Evolutionary conservation across 1,139 yeast genomes (phyloP).

Genomic region (Diutina scorzettiae): DNA sequence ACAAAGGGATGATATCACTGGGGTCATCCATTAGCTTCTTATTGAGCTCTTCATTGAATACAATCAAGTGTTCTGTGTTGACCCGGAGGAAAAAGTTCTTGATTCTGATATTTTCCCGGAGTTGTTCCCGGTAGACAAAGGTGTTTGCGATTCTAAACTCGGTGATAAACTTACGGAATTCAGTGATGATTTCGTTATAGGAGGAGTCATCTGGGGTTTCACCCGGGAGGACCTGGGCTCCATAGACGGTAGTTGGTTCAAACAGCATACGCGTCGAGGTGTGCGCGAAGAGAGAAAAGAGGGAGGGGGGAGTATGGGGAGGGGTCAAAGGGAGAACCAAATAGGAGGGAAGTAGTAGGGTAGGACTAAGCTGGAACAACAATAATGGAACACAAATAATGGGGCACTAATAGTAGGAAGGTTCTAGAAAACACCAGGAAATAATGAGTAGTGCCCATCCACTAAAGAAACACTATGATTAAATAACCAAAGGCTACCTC

Average conservation of each 20-base stretch:
- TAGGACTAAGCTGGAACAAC: too few species aligned
- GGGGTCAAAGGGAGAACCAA: too few species aligned
- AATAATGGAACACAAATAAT: too few species aligned
- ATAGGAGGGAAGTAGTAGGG: too few species aligned
- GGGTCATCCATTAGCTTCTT: slow-evolving; percentile 82
- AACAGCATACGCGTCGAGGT: too few species aligned
- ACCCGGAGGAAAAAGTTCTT: slow-evolving; percentile 66
- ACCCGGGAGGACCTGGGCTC: slow-evolving; percentile 83
- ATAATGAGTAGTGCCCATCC: too few species aligned
- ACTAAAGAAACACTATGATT: too few species aligned
- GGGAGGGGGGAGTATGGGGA: too few species aligned
- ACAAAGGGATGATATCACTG: slow-evolving; percentile 74
- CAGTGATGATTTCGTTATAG: slow-evolving; percentile 64
- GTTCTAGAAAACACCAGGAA: too few species aligned
- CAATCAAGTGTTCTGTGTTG: slow-evolving; percentile 74
- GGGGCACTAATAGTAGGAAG: too few species aligned
- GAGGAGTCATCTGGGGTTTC: slow-evolving; percentile 58
- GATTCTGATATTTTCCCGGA: slow-evolving; percentile 75
- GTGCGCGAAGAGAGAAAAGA: too few species aligned
- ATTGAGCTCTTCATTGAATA: slow-evolving; percentile 81
- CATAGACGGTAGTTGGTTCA: slow-evolving; percentile 70
- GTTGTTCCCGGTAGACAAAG: slow-evolving; percentile 83
- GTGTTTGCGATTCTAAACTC: slow-evolving; percentile 78
- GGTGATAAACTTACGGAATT: slow-evolving; percentile 70
- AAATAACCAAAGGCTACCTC: too few species aligned